Conservation (phyloP, 2,329 filamentous ascomycete genomes). For the Leptographium flavum region DNA sequence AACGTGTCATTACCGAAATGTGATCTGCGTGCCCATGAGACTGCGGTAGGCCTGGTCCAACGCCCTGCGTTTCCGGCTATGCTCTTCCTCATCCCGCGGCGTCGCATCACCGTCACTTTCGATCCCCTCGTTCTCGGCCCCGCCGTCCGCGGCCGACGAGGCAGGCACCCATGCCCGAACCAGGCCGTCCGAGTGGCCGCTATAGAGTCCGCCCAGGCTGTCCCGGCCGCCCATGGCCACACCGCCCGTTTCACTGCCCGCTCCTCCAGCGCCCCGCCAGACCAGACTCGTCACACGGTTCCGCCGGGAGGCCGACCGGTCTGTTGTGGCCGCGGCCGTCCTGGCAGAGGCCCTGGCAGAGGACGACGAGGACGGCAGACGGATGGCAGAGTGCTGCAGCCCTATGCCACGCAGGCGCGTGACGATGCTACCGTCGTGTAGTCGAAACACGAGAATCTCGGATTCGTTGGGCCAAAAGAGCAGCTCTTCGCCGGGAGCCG, state of each 20-base stretch:
- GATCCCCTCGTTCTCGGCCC: slow-evolving; percentile 26
- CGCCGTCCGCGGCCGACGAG: slow-evolving; percentile 16
- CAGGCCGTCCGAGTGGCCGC: slow-evolving; percentile 69
- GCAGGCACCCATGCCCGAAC: slow-evolving; percentile 66
- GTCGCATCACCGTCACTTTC: slow-evolving; percentile 25
- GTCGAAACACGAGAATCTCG: slow-evolving; percentile 66
- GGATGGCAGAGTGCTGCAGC: slow-evolving; percentile 32
- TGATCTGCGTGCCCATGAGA: slow-evolving; percentile 58
- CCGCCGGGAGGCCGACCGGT: slow-evolving; percentile 30
- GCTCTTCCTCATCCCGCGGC: slow-evolving; percentile 29
- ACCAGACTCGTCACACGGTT: slow-evolving; percentile 61
- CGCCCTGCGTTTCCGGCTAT: slow-evolving; percentile 59
- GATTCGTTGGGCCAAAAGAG: slow-evolving; percentile 72
- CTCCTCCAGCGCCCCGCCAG: slow-evolving; percentile 54
- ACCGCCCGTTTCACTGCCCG: slow-evolving; percentile 35
- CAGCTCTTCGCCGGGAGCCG: slow-evolving; percentile 43
- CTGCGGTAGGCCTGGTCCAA: slow-evolving; percentile 69
- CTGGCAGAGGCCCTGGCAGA: slow-evolving; percentile 7
- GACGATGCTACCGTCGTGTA: slow-evolving; percentile 62
- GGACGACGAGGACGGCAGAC: slow-evolving; percentile 6
- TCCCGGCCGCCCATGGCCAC: slow-evolving; percentile 45
- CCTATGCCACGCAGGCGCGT: slow-evolving; percentile 56
- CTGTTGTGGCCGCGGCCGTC: not conserved
- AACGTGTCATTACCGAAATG: slow-evolving; percentile 27
- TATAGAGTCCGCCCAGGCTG: slow-evolving; percentile 50